Evolutionary conservation across 1,139 yeast genomes (phyloP).

Genomic region (Candida sp.): DNA sequence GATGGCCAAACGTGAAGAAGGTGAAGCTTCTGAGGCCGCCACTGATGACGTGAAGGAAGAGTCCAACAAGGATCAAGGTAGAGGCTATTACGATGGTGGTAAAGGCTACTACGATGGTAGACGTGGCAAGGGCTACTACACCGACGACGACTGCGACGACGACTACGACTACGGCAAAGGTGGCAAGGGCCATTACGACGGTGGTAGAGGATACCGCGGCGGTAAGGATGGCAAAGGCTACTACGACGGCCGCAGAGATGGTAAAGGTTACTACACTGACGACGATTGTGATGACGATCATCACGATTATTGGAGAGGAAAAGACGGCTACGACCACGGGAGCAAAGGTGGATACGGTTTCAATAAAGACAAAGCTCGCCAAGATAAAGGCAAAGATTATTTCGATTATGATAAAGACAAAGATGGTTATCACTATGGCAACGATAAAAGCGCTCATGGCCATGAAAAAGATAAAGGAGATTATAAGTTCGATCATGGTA

Average conservation of each 20-base stretch:
- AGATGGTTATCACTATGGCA: too few species aligned
- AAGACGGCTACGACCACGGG: neutral
- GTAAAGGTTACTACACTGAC: neutral
- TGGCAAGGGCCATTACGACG: neutral
- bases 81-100: neutral
- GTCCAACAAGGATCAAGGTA: neutral
- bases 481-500: too few species aligned
- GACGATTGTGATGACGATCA: neutral
- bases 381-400: too few species aligned
- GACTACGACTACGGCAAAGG: neutral
- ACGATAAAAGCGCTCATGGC: too few species aligned
- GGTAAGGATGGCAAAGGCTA: neutral
- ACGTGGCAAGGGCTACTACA: neutral
- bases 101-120: neutral
- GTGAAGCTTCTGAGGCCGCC: neutral
- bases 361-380: too few species aligned
- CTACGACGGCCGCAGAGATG: neutral
- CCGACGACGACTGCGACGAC: too few species aligned
- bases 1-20: neutral
- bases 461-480: too few species aligned
- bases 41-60: neutral
- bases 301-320: too few species aligned
- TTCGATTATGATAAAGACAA: too few species aligned
- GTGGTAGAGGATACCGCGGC: neutral
- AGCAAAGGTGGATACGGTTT: too few species aligned